phyloP scores from a whole-genome alignment of 495 filamentous ascomycete species.

The Parmelia sp. region DNA sequence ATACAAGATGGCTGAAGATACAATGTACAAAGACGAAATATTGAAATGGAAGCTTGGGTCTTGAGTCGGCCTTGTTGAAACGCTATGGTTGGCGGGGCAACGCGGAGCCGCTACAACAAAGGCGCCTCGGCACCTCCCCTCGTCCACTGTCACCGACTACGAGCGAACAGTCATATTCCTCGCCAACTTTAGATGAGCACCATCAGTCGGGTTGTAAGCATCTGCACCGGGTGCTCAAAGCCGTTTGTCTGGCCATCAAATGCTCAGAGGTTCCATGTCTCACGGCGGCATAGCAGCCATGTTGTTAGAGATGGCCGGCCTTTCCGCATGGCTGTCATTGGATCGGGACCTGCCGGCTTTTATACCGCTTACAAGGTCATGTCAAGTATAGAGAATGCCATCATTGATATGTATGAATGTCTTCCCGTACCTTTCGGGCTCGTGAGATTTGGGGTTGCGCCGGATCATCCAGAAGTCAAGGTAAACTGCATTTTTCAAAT shows the following conservation, averaged over 20 bases:
- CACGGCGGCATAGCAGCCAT: constrained; percentile 22
- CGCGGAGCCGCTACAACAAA: background rate
- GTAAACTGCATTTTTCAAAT: constrained; percentile 39
- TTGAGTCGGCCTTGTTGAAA: background rate
- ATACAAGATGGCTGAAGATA: background rate
- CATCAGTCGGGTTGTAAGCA: background rate
- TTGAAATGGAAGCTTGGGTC: background rate
- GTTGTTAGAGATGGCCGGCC: constrained; percentile 43
- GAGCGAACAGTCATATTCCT: background rate
- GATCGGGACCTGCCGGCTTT: constrained; percentile 93
- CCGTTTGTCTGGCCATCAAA: background rate
- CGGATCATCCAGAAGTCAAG: constrained; percentile 97
- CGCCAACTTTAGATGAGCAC: background rate
- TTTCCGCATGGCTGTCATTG: constrained; percentile 78
- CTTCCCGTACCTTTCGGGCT: constrained; percentile 89
- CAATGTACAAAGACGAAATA: constrained; percentile 4
- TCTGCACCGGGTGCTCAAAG: background rate
- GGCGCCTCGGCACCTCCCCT: background rate
- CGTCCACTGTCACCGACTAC: too few relatives aligned
- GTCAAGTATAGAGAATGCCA: constrained; percentile 59
- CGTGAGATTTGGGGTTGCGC: constrained; percentile 88
- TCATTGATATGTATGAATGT: constrained; percentile 94
- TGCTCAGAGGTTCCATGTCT: background rate
- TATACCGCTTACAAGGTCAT: constrained; percentile 85
- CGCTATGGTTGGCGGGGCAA: background rate